A percentile compares a stretch with the other conserved stretches of the same genome.
phyloP scores from a whole-genome alignment of 768 basidiomycete species.

The Gelatoporia subvermispora region DNA sequence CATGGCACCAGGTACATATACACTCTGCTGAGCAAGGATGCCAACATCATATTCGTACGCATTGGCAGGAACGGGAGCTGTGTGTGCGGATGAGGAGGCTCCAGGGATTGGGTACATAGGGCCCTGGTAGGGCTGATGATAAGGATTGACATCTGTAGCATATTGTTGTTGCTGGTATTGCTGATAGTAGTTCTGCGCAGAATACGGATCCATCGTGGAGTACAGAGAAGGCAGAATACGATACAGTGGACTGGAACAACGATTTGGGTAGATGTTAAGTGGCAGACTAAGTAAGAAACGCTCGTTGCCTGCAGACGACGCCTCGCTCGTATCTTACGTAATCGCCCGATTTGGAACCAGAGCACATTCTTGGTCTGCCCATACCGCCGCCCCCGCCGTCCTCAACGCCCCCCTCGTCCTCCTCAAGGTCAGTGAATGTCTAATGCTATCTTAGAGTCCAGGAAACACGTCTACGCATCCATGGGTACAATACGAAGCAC shows the following conservation, averaged over 20 bases:
- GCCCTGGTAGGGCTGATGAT: constrained; percentile 76
- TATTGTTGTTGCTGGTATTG: constrained; percentile 39
- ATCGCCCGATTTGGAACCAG: neutral
- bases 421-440: constrained; percentile 36
- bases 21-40: constrained; percentile 85
- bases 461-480: neutral
- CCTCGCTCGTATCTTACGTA: neutral
- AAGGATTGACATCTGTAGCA: constrained; percentile 62
- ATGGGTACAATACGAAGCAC: neutral
- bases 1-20: constrained; percentile 89
- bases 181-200: constrained; percentile 42
- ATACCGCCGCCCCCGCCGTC: constrained; percentile 16
- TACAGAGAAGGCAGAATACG: neutral
- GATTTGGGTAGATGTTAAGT: neutral
- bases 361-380: neutral
- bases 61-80: constrained; percentile 79
- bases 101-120: constrained; percentile 67
- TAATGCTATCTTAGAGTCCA: neutral
- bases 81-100: constrained; percentile 59
- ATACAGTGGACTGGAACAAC: neutral
- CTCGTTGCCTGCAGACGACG: neutral
- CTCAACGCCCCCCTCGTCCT: constrained; percentile 27
- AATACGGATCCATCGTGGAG: constrained; percentile 22
- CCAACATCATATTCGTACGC: constrained; percentile 93
- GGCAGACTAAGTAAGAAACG: neutral